These are phyloP conservation scores for Zychaea mexicana DNA, from an alignment of 371 early-diverging fungal genomes.

Conservation along the genomic window DNA sequence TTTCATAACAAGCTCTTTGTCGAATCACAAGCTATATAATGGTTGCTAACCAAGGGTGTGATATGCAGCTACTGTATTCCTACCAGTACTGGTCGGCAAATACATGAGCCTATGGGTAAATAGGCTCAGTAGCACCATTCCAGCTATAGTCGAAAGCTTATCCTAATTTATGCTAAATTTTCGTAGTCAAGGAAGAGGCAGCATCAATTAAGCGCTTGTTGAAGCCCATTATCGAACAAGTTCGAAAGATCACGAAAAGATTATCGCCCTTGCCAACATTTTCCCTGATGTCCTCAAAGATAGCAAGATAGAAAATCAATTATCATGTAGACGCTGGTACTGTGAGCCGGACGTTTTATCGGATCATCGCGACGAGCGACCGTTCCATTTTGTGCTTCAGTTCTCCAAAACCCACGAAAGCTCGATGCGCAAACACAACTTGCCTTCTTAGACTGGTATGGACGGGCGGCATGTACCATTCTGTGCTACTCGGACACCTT, in stretches of 20 bases:
- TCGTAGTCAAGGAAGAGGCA: neutral
- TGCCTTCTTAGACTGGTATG: neutral
- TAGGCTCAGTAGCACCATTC: no score
- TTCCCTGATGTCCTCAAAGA: neutral
- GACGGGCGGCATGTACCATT: neutral
- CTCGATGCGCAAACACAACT: neutral
- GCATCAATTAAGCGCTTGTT: conserved; percentile 56
- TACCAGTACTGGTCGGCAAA: no score
- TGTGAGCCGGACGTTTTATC: neutral
- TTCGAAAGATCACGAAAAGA: conserved; percentile 11
- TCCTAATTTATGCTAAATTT: no score
- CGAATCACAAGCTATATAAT: no score
- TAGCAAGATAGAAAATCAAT: neutral
- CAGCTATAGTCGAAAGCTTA: no score
- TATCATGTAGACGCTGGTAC: neutral
- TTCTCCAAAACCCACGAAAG: neutral
- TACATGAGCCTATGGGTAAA: no score
- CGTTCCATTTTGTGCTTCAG: neutral
- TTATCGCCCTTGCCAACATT: neutral
- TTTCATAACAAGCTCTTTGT: no score
- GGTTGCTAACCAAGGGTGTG: no score
- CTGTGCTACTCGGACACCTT: neutral
- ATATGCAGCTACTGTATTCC: no score
- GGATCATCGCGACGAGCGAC: neutral
- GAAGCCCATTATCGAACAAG: conserved; percentile 77